These are phyloP conservation scores for Termitomyces sp. DNA, from an alignment of 768 basidiomycete genomes.

Conservation along the genomic window DNA sequence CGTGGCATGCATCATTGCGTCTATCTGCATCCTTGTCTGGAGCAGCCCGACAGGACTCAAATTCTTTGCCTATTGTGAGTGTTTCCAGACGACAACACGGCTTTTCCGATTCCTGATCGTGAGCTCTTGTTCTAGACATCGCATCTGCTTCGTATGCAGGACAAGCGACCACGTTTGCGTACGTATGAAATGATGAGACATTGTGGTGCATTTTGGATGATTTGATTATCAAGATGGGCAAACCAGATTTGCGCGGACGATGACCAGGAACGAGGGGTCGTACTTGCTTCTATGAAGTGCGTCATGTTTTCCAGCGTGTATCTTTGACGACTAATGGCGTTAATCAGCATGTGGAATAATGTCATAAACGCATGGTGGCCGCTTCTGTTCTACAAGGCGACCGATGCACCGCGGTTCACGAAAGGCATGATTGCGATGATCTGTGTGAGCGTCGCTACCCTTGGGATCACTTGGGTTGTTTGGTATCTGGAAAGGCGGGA, in stretches of 20 bases:
- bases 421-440: slow-evolving; percentile 71
- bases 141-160: slow-evolving; percentile 68
- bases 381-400: slow-evolving; percentile 67
- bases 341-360: slow-evolving; percentile 60
- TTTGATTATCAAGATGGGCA: slow-evolving; percentile 51
- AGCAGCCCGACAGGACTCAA: slow-evolving; percentile 53
- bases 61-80: slow-evolving; percentile 70
- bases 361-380: slow-evolving; percentile 67
- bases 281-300: slow-evolving; percentile 74
- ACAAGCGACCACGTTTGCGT: slow-evolving; percentile 75
- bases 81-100: neutral
- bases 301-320: slow-evolving; percentile 4
- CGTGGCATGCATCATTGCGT: slow-evolving; percentile 43
- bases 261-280: slow-evolving; percentile 60
- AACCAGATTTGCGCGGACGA: slow-evolving; percentile 72
- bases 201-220: neutral
- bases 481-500: slow-evolving; percentile 46
- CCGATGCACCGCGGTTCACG: slow-evolving; percentile 59
- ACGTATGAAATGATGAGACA: slow-evolving; percentile 16
- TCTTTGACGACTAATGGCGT: neutral
- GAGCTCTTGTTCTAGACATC: slow-evolving; percentile 28
- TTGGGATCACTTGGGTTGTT: slow-evolving; percentile 48
- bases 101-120: neutral
- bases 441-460: slow-evolving; percentile 48
- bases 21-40: slow-evolving; percentile 58